These are phyloP conservation scores for Cladosporium colombiae DNA, from an alignment of 2,329 filamentous ascomycete species.

Conservation along the genomic window DNA sequence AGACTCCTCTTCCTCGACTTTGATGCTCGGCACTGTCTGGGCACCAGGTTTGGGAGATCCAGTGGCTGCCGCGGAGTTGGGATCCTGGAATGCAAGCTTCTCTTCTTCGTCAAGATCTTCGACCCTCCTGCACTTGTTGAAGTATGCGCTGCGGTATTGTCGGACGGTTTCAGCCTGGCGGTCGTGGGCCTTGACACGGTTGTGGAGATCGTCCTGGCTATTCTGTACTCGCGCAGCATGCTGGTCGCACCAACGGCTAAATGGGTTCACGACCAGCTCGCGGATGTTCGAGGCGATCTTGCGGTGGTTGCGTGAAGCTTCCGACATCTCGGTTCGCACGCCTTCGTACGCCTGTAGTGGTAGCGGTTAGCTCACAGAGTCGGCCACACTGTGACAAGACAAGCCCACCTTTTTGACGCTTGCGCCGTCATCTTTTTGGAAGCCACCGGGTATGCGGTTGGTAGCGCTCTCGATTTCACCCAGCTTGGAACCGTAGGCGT, in stretches of 20 bases:
- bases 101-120: constrained; percentile 98
- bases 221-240: constrained; percentile 89
- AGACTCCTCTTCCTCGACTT: constrained; percentile 64
- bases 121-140: constrained; percentile 96
- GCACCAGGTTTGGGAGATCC: constrained; percentile 50
- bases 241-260: constrained; percentile 92
- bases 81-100: constrained; percentile 94
- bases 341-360: constrained; percentile 80
- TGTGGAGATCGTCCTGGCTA: constrained; percentile 91
- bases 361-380: constrained; percentile 21
- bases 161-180: constrained; percentile 86
- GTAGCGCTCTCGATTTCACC: constrained; percentile 78
- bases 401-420: constrained; percentile 85
- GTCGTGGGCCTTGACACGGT: constrained; percentile 87
- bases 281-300: constrained; percentile 97
- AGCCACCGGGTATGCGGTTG: constrained; percentile 81
- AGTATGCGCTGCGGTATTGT: constrained; percentile 93
- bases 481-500: constrained; percentile 78
- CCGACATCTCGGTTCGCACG: constrained; percentile 87
- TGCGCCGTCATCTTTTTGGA: constrained; percentile 88
- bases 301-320: constrained; percentile 83
- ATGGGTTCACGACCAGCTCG: constrained; percentile 91
- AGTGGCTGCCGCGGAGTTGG: constrained; percentile 52
- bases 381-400: background rate
- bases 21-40: constrained; percentile 79